phyloP scores from a whole-genome alignment of 2,329 filamentous ascomycete genomes.

The Simplicillium aogashimaense region DNA sequence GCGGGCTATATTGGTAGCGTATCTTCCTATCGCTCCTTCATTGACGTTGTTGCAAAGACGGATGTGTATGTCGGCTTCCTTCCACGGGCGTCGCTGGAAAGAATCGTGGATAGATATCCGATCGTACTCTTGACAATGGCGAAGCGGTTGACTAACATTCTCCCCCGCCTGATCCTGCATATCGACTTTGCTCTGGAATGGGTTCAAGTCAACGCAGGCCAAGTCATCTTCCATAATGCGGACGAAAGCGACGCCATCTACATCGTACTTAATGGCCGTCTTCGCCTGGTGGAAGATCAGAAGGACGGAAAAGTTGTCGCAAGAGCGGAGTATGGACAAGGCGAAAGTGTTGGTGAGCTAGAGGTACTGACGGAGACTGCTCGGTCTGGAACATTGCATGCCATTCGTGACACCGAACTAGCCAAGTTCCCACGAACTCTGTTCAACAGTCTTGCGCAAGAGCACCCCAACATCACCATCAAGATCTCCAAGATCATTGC shows the following conservation, averaged over 20 bases:
- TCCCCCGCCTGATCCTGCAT: conserved; percentile 84
- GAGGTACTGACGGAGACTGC: conserved; percentile 93
- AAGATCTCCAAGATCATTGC: conserved; percentile 99
- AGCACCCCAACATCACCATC: conserved; percentile 96
- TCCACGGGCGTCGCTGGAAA: conserved; percentile 73
- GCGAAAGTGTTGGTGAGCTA: conserved; percentile 92
- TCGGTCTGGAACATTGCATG: conserved; percentile 84
- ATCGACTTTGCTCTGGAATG: conserved; percentile 98
- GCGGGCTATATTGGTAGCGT: conserved; percentile 92
- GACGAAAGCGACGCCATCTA: conserved; percentile 98
- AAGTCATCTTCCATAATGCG: conserved; percentile 86
- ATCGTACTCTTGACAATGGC: conserved; percentile 92
- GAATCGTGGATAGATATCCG: conserved; percentile 86
- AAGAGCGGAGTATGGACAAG: conserved; percentile 87
- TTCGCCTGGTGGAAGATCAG: conserved; percentile 75
- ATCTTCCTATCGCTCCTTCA: conserved; percentile 91
- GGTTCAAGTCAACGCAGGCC: conserved; percentile 91
- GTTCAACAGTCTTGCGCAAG: conserved; percentile 94
- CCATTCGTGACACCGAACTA: conserved; percentile 91
- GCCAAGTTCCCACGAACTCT: conserved; percentile 92
- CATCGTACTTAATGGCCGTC: conserved; percentile 86
- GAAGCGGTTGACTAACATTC: conserved; percentile 79
- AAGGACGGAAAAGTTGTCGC: conserved; percentile 76
- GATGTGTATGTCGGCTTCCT: conserved; percentile 97
- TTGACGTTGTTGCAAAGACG: conserved; percentile 93